Conservation (phyloP, 306 rosid genomes). For the Sphenostylis stenocarpa region DNA sequence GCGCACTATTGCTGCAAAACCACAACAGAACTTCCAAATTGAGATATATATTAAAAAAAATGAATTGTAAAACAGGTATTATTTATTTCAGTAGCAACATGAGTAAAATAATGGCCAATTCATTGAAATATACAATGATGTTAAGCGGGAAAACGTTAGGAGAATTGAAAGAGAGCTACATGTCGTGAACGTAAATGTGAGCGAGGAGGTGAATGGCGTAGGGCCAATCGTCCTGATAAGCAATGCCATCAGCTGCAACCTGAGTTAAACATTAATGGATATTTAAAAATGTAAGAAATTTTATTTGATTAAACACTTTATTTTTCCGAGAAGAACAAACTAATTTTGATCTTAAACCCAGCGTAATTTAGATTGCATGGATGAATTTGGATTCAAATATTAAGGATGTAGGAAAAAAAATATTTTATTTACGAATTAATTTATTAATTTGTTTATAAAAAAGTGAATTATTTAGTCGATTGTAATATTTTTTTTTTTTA, state of each 20-base stretch:
- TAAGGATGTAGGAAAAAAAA: no score
- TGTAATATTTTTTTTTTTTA: no score
- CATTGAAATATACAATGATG: not conserved
- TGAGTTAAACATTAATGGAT: conserved; percentile 35
- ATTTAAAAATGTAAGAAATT: no score
- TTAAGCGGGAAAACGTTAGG: not conserved
- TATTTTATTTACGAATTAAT: no score
- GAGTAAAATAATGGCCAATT: not conserved
- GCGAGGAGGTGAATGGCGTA: conserved; percentile 74
- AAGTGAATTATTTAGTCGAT: no score
- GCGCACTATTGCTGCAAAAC: conserved; percentile 79
- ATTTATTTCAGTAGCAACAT: not conserved
- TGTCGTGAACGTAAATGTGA: conserved; percentile 67
- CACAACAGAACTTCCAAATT: conserved; percentile 36
- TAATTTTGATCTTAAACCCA: no score
- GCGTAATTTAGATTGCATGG: no score
- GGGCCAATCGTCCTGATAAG: conserved; percentile 81
- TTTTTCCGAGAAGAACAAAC: no score
- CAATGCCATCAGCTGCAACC: conserved; percentile 79
- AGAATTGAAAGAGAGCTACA: conserved; percentile 37
- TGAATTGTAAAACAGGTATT: not conserved
- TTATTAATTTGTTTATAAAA: no score
- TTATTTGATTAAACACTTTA: no score
- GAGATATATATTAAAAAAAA: not conserved
- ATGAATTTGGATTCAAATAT: no score